These are phyloP conservation scores for Mycena citricolor DNA, from an alignment of 1,284 basidiomycete species.

Conservation along the genomic window DNA sequence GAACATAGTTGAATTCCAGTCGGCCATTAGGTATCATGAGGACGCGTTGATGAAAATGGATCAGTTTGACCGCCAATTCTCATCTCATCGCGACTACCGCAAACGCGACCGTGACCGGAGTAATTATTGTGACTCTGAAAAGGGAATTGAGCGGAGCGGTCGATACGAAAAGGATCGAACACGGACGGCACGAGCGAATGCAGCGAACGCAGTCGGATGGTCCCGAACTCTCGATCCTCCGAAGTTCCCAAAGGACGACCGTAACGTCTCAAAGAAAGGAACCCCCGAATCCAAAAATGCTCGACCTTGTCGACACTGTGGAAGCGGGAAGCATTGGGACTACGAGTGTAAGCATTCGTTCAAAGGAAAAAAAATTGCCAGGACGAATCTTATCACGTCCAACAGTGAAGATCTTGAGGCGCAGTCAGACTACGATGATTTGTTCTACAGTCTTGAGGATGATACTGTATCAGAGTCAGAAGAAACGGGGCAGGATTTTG, in stretches of 20 bases:
- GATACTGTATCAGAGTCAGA: not conserved
- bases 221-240: not conserved
- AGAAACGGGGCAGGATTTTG: conserved; percentile 19
- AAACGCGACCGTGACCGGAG: conserved; percentile 25
- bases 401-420: conserved; percentile 22
- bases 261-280: conserved; percentile 26
- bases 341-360: conserved; percentile 27
- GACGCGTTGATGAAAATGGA: conserved; percentile 5
- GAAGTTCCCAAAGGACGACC: conserved; percentile 32
- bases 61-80: conserved; percentile 17
- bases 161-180: too few species aligned
- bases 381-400: conserved; percentile 19
- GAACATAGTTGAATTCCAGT: conserved; percentile 12
- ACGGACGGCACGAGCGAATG: too few species aligned
- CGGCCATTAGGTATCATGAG: conserved; percentile 20
- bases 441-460: conserved; percentile 16
- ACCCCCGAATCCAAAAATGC: conserved; percentile 31
- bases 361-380: conserved; percentile 20
- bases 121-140: too few species aligned
- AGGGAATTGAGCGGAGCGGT: too few species aligned
- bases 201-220: too few species aligned
- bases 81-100: conserved; percentile 21
- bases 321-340: conserved; percentile 39
- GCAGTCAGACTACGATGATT: conserved; percentile 25
- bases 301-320: conserved; percentile 37